These are phyloP conservation scores for Malassezia pachydermatis DNA, from an alignment of 1,284 basidiomycete genomes.

Conservation along the genomic window DNA sequence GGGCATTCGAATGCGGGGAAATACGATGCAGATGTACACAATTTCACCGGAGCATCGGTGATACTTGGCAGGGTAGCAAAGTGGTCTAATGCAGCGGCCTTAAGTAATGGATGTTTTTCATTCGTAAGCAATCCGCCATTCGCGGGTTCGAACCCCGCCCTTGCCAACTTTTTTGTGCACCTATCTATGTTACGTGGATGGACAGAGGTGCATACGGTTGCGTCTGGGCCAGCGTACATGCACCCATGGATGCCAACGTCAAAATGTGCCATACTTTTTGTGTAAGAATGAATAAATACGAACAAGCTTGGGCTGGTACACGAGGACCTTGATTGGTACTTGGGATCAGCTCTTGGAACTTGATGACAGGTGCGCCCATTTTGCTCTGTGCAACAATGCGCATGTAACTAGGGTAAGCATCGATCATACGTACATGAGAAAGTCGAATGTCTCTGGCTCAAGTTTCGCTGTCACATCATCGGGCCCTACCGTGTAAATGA, in stretches of 20 bases:
- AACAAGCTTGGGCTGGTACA: constrained; percentile 10
- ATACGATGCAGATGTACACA: background rate
- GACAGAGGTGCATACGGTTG: background rate
- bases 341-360: background rate
- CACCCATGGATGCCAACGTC: background rate
- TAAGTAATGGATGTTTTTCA: constrained; percentile 11
- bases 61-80: constrained; percentile 22
- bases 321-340: background rate
- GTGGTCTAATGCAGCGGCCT: constrained; percentile 24
- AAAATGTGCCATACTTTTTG: constrained; percentile 13
- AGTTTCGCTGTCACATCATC: too few species aligned
- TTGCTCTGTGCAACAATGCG: constrained; percentile 1
- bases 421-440: constrained; percentile 4
- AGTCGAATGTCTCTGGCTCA: constrained; percentile 11
- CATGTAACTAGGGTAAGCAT: constrained; percentile 5
- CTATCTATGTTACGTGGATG: background rate
- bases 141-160: constrained; percentile 23
- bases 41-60: background rate
- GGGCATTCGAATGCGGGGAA: background rate
- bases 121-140: constrained; percentile 18
- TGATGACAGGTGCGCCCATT: background rate
- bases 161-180: constrained; percentile 15
- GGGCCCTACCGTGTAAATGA: too few species aligned
- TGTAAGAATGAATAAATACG: background rate
- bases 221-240: background rate